These are phyloP conservation scores for Septoria linicola DNA, from an alignment of 2,329 filamentous ascomycete species.

Conservation along the genomic window DNA sequence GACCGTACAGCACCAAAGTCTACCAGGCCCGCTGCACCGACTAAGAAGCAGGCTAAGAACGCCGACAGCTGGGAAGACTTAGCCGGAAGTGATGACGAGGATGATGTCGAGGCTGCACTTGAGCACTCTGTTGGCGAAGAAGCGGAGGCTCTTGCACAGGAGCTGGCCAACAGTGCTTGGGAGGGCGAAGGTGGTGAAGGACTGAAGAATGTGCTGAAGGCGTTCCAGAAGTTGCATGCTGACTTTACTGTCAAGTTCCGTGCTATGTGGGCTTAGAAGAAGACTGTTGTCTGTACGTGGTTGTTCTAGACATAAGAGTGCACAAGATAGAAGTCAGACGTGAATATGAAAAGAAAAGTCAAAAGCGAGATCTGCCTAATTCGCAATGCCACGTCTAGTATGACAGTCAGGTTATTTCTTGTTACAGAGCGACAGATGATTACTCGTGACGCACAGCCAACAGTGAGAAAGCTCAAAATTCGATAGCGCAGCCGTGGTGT, in stretches of 20 bases:
- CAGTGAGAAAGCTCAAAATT: too few species aligned
- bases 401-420: too few species aligned
- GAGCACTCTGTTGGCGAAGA: constrained; percentile 28
- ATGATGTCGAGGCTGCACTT: constrained; percentile 28
- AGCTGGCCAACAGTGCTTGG: constrained; percentile 37
- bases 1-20: constrained; percentile 32
- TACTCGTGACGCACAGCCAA: too few species aligned
- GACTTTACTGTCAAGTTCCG: constrained; percentile 66
- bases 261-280: constrained; percentile 58
- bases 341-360: too few species aligned
- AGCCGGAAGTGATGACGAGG: constrained; percentile 41
- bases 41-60: constrained; percentile 43
- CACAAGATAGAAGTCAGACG: not conserved
- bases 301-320: constrained; percentile 2
- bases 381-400: too few species aligned
- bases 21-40: constrained; percentile 21
- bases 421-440: too few species aligned
- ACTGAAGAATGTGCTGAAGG: constrained; percentile 57
- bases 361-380: too few species aligned
- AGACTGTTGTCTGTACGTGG: not conserved
- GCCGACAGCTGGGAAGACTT: constrained; percentile 45
- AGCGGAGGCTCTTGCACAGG: constrained; percentile 29
- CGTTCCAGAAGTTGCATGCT: constrained; percentile 57
- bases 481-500: too few species aligned
- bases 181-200: constrained; percentile 46